phyloP scores from a whole-genome alignment of 1,139 yeast genomes.

The Suhomyces bolitotheri region DNA sequence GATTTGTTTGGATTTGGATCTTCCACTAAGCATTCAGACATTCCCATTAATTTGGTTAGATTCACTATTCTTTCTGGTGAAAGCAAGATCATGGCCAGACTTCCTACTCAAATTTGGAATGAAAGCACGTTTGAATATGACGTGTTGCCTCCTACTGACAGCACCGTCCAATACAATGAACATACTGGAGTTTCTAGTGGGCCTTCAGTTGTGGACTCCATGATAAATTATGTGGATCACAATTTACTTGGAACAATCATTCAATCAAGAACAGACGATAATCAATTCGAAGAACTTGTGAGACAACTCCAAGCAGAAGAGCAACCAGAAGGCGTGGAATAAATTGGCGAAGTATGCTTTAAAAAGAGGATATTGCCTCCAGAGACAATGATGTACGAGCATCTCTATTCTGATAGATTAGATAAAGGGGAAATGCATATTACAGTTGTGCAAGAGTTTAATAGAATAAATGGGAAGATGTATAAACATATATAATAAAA shows the following conservation, averaged over 20 bases:
- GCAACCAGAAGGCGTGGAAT: slow-evolving; percentile 6
- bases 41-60: slow-evolving; percentile 63
- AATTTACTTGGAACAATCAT: slow-evolving; percentile 40
- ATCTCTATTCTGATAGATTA: background rate
- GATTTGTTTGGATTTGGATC: slow-evolving; percentile 20
- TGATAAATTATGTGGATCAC: slow-evolving; percentile 28
- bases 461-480: too few relatives aligned
- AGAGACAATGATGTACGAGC: too few relatives aligned
- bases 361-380: background rate
- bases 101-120: slow-evolving; percentile 65
- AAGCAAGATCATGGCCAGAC: slow-evolving; percentile 64
- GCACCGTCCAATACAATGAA: slow-evolving; percentile 29
- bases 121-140: slow-evolving; percentile 70
- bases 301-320: slow-evolving; percentile 23
- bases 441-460: too few relatives aligned
- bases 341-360: background rate
- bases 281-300: slow-evolving; percentile 30
- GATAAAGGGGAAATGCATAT: too few relatives aligned
- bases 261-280: slow-evolving; percentile 31
- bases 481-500: too few relatives aligned
- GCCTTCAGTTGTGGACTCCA: slow-evolving; percentile 30
- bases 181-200: slow-evolving; percentile 25
- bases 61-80: slow-evolving; percentile 73
- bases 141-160: slow-evolving; percentile 59
- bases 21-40: slow-evolving; percentile 17